These are phyloP conservation scores for Lepidium africanum DNA, from an alignment of 345 rosid genomes.

Conservation along the genomic window DNA sequence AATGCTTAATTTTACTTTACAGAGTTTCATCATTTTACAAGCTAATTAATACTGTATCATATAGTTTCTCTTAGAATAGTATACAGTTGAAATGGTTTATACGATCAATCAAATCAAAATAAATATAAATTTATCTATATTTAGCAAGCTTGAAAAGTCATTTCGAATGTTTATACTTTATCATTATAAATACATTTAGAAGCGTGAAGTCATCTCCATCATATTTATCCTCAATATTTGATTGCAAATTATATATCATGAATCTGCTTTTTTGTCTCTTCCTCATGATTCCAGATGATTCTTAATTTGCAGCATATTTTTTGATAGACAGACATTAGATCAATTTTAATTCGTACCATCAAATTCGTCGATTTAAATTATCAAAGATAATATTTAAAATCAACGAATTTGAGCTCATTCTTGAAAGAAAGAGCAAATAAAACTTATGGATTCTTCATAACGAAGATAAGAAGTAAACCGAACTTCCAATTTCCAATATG, in stretches of 20 bases:
- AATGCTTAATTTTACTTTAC: constrained; percentile 2
- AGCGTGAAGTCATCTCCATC: constrained; percentile 25
- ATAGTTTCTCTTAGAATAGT: not conserved
- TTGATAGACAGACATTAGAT: not conserved
- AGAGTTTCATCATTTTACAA: not conserved
- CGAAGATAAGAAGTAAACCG: too few relatives aligned
- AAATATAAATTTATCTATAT: not conserved
- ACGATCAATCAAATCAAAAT: not conserved
- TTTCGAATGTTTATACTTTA: not conserved
- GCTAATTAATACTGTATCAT: not conserved
- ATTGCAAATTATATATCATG: constrained; percentile 13
- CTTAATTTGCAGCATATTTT: constrained; percentile 10
- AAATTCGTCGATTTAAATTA: too few relatives aligned
- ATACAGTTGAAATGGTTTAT: not conserved
- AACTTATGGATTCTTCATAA: too few relatives aligned
- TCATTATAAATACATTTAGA: not conserved
- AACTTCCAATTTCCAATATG: too few relatives aligned
- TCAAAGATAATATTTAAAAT: too few relatives aligned
- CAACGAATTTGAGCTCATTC: too few relatives aligned
- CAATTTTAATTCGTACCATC: not conserved
- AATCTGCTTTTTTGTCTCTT: constrained; percentile 25
- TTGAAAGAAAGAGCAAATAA: too few relatives aligned
- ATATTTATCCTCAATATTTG: constrained; percentile 11
- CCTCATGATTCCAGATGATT: constrained; percentile 19
- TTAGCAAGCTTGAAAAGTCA: not conserved